Conservation (phyloP, 2,329 filamentous ascomycete genomes). For the Sporothrix brunneoviolacea region DNA sequence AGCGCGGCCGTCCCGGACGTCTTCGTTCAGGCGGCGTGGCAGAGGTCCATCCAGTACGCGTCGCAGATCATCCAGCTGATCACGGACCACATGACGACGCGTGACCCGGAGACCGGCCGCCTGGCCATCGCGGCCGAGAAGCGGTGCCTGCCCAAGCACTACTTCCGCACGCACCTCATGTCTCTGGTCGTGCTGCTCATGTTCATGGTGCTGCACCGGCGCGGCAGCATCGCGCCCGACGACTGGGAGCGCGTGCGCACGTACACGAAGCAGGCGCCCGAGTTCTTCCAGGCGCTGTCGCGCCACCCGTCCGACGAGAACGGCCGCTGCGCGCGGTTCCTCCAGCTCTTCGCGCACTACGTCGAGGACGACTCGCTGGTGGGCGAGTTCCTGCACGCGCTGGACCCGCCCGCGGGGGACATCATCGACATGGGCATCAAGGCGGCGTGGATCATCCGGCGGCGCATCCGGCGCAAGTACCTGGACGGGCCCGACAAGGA, state of each 20-base stretch:
- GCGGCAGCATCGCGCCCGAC: neutral
- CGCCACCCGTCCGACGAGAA: neutral
- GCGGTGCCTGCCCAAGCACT: slow-evolving; percentile 3
- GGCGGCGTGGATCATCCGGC: slow-evolving; percentile 2
- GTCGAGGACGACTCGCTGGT: neutral
- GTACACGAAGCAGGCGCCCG: neutral
- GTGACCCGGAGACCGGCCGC: neutral
- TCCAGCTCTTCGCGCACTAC: neutral
- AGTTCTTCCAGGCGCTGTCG: neutral
- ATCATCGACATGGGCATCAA: slow-evolving; percentile 7
- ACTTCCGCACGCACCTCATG: neutral
- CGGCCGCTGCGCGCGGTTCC: neutral
- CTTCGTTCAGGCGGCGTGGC: neutral
- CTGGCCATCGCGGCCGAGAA: neutral
- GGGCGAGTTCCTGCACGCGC: neutral
- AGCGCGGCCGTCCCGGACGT: neutral
- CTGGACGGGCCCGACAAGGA: neutral
- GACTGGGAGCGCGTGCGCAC: neutral
- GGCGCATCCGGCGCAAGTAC: neutral
- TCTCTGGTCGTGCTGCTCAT: neutral
- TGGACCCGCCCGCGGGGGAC: neutral
- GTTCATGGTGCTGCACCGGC: neutral
- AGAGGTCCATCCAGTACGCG: neutral
- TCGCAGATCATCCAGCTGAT: neutral
- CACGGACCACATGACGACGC: neutral